Evolutionary conservation across 768 basidiomycete genomes (phyloP), one percentile per base, ranked within the genome.

Genomic region (Polyporus arcularius): DNA sequence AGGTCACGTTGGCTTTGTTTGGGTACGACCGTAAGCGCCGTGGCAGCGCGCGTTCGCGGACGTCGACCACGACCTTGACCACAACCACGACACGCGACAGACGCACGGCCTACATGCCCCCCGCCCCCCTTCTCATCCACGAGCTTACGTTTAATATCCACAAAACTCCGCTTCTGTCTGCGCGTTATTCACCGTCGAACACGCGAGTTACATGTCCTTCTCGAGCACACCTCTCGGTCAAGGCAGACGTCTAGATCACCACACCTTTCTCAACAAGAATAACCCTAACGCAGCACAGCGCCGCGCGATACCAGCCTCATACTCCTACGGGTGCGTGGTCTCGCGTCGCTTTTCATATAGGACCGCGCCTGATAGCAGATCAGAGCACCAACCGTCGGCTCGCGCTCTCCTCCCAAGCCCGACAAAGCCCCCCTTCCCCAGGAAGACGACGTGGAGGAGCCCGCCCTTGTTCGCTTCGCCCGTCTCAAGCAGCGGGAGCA

Each of bases 191-290:
- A 21, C 30, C 31, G 41, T 52, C n/a, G 31, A 55, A 63, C 55
- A 55, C 62, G 46, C 61, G 52, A 58, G 67, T 71, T 81, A 80
- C 82, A 93, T 93, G 90, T 92, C 90, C 76, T 93, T 93, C 85
- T 82, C 88, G 73, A 82, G 85, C 74, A 92, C 90, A 73, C 89
- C 90, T 58, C 76, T 92, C 66, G 88, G 87, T 77, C 87, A 90
- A 85, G 88, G 86, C 80, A 88, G 90, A 82, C 87, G 90, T 78
- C 85, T 92, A 72, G 89, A 91, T 82, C 89, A 88, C 73, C 78
- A 80, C 73, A 81, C 88, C 53, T 92, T 93, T 71, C 84, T 90
- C 73, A 86, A 85, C 61, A 90, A 88, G 70, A 72, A 65, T 43
- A 72, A 70, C 65, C 74, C 75, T 41, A 68, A 67, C 57, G 71